phyloP scores from a whole-genome alignment of 371 early-diverging fungal genomes.

The Nematocida parisii region DNA sequence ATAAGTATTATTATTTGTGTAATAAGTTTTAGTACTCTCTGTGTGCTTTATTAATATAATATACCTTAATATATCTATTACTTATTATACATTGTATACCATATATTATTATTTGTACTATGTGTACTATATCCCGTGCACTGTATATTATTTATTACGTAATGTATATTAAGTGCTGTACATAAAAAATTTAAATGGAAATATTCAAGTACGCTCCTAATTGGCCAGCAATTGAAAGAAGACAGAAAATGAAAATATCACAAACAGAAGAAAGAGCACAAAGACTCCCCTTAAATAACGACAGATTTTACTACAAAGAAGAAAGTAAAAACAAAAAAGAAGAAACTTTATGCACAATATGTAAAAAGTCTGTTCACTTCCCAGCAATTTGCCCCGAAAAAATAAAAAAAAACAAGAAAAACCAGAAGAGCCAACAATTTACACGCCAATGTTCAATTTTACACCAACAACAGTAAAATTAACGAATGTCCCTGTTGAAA shows the following conservation, averaged over 20 bases:
- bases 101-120: too few species aligned
- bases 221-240: conserved; percentile 35
- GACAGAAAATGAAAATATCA: conserved; percentile 28
- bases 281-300: not conserved
- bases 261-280: conserved; percentile 1
- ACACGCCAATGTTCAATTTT: conserved; percentile 7
- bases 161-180: not conserved
- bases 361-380: conserved; percentile 39
- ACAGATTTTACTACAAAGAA: conserved; percentile 12
- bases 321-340: not conserved
- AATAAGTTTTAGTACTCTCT: too few species aligned
- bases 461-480: conserved; percentile 48
- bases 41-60: too few species aligned
- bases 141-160: too few species aligned
- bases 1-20: too few species aligned
- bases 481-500: conserved; percentile 29
- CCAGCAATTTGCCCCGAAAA: conserved; percentile 48
- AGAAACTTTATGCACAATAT: conserved; percentile 15
- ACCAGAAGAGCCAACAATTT: not conserved
- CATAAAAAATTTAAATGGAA: conserved; percentile 23
- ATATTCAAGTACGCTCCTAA: conserved; percentile 52
- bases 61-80: too few species aligned
- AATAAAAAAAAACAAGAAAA: not conserved
- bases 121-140: too few species aligned
- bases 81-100: too few species aligned